These are phyloP conservation scores for Scytalidium sp. DNA, from an alignment of 2,329 filamentous ascomycete species.

Conservation along the genomic window DNA sequence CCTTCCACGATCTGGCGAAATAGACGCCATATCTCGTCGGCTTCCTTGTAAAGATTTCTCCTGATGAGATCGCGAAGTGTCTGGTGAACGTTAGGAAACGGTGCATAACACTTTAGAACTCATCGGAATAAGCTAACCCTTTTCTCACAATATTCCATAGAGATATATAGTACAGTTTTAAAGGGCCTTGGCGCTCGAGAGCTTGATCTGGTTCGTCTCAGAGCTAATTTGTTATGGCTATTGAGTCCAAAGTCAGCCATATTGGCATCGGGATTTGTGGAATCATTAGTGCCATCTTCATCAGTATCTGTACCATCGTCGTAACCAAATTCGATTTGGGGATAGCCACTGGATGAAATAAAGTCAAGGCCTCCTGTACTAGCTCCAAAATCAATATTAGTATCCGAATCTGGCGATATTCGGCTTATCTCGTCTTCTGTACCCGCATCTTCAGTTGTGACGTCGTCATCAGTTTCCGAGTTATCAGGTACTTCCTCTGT, in stretches of 20 bases:
- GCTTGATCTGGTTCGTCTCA: slow-evolving; percentile 24
- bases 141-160: slow-evolving; percentile 98
- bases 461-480: slow-evolving; percentile 53
- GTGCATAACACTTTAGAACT: neutral
- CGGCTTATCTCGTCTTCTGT: slow-evolving; percentile 21
- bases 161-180: slow-evolving; percentile 84
- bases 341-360: slow-evolving; percentile 80
- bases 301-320: slow-evolving; percentile 41
- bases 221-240: slow-evolving; percentile 15
- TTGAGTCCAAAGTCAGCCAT: slow-evolving; percentile 12
- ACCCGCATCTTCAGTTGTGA: slow-evolving; percentile 40
- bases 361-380: slow-evolving; percentile 87
- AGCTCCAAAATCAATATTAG: slow-evolving; percentile 24
- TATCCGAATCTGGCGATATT: slow-evolving; percentile 21
- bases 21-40: slow-evolving; percentile 81
- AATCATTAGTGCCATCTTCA: slow-evolving; percentile 39
- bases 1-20: slow-evolving; percentile 92
- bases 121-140: slow-evolving; percentile 2
- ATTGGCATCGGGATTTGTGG: slow-evolving; percentile 43
- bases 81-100: slow-evolving; percentile 29
- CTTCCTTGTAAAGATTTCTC: slow-evolving; percentile 69
- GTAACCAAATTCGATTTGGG: slow-evolving; percentile 75
- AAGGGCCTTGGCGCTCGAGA: slow-evolving; percentile 47
- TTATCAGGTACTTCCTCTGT: slow-evolving; percentile 67
- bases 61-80: slow-evolving; percentile 87